These are phyloP conservation scores for Rhizophlyctis rosea DNA, from an alignment of 192 early-diverging fungal genomes.

Conservation along the genomic window DNA sequence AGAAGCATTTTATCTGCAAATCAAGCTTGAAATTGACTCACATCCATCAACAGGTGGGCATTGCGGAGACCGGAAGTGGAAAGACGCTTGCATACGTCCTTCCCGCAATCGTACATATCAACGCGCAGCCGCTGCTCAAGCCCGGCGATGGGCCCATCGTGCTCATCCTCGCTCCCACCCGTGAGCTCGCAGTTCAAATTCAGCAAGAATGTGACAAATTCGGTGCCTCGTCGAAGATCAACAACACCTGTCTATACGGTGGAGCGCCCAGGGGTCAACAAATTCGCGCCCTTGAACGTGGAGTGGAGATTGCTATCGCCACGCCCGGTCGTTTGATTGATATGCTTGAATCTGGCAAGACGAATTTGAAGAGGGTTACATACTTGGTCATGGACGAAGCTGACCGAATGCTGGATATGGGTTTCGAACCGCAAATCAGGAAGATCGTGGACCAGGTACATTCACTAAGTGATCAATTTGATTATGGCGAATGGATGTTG, in stretches of 20 bases:
- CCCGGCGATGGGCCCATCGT: conserved; percentile 72
- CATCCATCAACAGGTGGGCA: conserved; percentile 1
- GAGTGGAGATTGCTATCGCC: conserved; percentile 84
- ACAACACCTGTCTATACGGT: conserved; percentile 83
- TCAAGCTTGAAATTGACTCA: too few relatives aligned
- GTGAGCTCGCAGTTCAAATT: conserved; percentile 91
- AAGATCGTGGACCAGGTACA: conserved; percentile 33
- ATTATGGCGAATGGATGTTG: background rate
- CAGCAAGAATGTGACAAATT: conserved; percentile 79
- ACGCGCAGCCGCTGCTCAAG: conserved; percentile 84
- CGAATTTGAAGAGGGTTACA: conserved; percentile 78
- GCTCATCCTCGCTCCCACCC: conserved; percentile 80
- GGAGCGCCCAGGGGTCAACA: conserved; percentile 15
- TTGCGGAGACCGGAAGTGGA: conserved; percentile 85
- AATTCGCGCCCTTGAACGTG: conserved; percentile 79
- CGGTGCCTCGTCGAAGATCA: conserved; percentile 81
- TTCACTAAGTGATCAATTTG: background rate
- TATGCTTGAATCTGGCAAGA: conserved; percentile 93
- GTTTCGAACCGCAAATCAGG: conserved; percentile 85
- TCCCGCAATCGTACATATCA: conserved; percentile 90
- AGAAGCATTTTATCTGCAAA: too few relatives aligned
- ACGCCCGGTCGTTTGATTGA: conserved; percentile 92
- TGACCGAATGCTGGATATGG: conserved; percentile 85
- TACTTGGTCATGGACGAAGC: conserved; percentile 92
- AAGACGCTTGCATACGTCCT: conserved; percentile 46